phyloP scores from a whole-genome alignment of 2,329 filamentous ascomycete species.

The Drechslera avenae region DNA sequence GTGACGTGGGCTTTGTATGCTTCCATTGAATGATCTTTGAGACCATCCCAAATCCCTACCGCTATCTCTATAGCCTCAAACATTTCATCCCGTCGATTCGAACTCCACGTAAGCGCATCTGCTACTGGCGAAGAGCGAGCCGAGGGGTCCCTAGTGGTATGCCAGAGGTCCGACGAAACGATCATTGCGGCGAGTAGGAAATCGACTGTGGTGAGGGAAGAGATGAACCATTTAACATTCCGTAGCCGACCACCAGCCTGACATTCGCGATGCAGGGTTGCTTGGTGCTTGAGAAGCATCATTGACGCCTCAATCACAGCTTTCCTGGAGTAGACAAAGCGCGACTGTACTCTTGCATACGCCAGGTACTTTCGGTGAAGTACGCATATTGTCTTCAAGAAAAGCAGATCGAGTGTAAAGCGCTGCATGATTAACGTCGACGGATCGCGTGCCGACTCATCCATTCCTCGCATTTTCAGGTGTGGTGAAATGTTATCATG shows the following conservation, averaged over 20 bases:
- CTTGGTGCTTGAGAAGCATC: constrained; percentile 78
- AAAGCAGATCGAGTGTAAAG: constrained; percentile 82
- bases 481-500: constrained; percentile 76
- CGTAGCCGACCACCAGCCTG: constrained; percentile 73
- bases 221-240: constrained; percentile 77
- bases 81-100: constrained; percentile 70
- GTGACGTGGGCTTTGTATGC: constrained; percentile 84
- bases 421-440: constrained; percentile 75
- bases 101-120: constrained; percentile 53
- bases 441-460: constrained; percentile 74
- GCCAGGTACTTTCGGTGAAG: constrained; percentile 86
- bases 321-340: constrained; percentile 82
- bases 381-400: constrained; percentile 85
- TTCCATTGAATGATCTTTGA: constrained; percentile 81
- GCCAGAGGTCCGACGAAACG: constrained; percentile 80
- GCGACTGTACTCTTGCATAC: constrained; percentile 72
- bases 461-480: constrained; percentile 74
- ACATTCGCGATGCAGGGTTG: constrained; percentile 75
- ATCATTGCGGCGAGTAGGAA: constrained; percentile 87
- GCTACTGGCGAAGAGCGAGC: constrained; percentile 43
- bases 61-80: constrained; percentile 73
- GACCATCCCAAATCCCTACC: constrained; percentile 77
- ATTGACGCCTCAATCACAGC: constrained; percentile 86
- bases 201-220: constrained; percentile 79
- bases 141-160: constrained; percentile 57